These are phyloP conservation scores for Diplodia corticola DNA, from an alignment of 2,329 filamentous ascomycete species.

Conservation along the genomic window DNA sequence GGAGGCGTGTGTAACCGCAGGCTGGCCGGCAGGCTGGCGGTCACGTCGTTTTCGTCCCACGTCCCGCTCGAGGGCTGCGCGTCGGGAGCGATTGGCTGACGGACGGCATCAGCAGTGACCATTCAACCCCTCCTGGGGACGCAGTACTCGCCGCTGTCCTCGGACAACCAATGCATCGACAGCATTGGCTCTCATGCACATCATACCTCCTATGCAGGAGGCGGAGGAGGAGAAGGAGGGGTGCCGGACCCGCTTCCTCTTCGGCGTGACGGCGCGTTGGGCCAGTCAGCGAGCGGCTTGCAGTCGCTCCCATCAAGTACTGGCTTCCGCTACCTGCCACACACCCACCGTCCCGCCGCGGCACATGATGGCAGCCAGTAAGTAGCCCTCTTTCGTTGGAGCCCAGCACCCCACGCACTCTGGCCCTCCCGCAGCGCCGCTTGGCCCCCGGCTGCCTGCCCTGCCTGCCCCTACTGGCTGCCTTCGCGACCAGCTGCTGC, in stretches of 20 bases:
- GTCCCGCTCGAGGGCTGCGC: slow-evolving; percentile 33
- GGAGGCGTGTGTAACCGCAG: slow-evolving; percentile 40
- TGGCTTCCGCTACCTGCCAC: slow-evolving; percentile 53
- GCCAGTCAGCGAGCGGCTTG: slow-evolving; percentile 47
- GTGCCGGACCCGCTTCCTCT: slow-evolving; percentile 51
- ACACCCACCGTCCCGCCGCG: slow-evolving; percentile 47
- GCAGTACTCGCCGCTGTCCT: slow-evolving; percentile 40
- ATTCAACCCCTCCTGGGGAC: slow-evolving; percentile 46
- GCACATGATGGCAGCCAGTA: slow-evolving; percentile 54
- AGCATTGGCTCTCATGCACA: slow-evolving; percentile 48
- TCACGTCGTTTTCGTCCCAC: slow-evolving; percentile 38
- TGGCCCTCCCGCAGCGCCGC: slow-evolving; percentile 32
- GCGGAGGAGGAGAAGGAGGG: slow-evolving; percentile 29
- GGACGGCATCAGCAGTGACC: slow-evolving; percentile 40
- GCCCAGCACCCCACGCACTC: slow-evolving; percentile 22
- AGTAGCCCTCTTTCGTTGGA: slow-evolving; percentile 49
- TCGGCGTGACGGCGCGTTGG: slow-evolving; percentile 53
- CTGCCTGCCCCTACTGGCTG: slow-evolving; percentile 15
- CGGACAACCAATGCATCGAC: slow-evolving; percentile 50
- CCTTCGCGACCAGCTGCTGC: slow-evolving; percentile 19
- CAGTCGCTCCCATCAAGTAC: slow-evolving; percentile 49
- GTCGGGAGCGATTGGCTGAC: slow-evolving; percentile 44
- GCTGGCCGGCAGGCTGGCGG: slow-evolving; percentile 29
- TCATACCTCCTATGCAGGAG: slow-evolving; percentile 45
- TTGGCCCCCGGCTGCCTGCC: slow-evolving; percentile 28